Conservation (phyloP, 768 basidiomycete species). For the Pisolithus orientalis region DNA sequence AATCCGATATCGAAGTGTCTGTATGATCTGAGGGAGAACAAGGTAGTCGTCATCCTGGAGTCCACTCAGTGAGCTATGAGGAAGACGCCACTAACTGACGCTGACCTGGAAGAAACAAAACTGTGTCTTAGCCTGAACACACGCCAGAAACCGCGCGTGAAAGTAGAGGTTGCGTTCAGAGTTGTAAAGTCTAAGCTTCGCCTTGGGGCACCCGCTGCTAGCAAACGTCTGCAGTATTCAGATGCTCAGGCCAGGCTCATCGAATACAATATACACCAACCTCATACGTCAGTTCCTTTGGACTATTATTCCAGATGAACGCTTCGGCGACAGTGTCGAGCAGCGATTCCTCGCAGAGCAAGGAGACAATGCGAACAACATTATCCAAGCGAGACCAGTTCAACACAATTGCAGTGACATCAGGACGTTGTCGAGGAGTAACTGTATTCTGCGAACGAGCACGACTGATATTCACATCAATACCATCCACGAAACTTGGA, state of each 20-base stretch:
- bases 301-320: constrained; percentile 61
- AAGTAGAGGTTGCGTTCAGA: constrained; percentile 55
- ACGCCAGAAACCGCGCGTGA: constrained; percentile 56
- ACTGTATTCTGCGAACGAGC: neutral
- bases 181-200: constrained; percentile 48
- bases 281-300: constrained; percentile 32
- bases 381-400: constrained; percentile 67
- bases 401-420: constrained; percentile 52
- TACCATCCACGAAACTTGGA: neutral
- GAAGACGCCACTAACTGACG: neutral
- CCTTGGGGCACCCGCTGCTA: constrained; percentile 34
- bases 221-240: constrained; percentile 34
- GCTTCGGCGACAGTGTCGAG: constrained; percentile 42
- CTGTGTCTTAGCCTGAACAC: constrained; percentile 41
- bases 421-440: constrained; percentile 16
- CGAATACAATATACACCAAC: constrained; percentile 26
- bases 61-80: constrained; percentile 3
- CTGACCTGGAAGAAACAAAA: constrained; percentile 61
- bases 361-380: constrained; percentile 46
- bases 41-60: constrained; percentile 65
- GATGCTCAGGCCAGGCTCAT: neutral
- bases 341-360: constrained; percentile 43
- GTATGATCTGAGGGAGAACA: constrained; percentile 50
- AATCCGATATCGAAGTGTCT: constrained; percentile 40
- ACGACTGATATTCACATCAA: neutral